Conservation (phyloP, 2,329 filamentous ascomycete genomes). For the Parascedosporium putredinis region DNA sequence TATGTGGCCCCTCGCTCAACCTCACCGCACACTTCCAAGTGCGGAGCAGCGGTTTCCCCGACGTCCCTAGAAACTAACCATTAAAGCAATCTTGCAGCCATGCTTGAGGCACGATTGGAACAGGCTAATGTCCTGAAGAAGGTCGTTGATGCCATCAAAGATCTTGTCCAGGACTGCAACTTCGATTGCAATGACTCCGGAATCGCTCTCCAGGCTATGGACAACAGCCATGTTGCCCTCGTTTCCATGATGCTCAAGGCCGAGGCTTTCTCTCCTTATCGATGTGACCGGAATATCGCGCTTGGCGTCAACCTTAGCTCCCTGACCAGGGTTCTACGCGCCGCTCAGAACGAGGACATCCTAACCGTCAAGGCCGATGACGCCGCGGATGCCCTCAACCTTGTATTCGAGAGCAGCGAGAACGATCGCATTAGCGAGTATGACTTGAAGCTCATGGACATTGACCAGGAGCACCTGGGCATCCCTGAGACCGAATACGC, state of each 20-base stretch:
- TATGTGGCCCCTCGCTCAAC: background rate
- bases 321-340: conserved; percentile 92
- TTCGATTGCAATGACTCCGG: conserved; percentile 99
- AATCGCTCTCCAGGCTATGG: conserved; percentile 97
- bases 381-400: conserved; percentile 86
- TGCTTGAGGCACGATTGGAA: conserved; percentile 97
- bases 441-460: conserved; percentile 99
- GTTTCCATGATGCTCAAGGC: conserved; percentile 98
- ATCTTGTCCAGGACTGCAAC: conserved; percentile 98
- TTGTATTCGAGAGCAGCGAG: conserved; percentile 84
- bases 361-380: conserved; percentile 97
- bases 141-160: conserved; percentile 98
- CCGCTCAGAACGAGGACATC: conserved; percentile 87
- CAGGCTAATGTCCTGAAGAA: conserved; percentile 93
- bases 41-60: too few relatives aligned
- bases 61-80: too few relatives aligned
- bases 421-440: conserved; percentile 95
- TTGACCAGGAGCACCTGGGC: conserved; percentile 97
- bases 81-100: too few relatives aligned
- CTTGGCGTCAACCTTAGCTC: conserved; percentile 95
- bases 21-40: background rate
- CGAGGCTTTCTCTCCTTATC: conserved; percentile 87
- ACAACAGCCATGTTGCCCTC: conserved; percentile 98
- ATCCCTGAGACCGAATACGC: conserved; percentile 99
- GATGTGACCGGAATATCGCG: conserved; percentile 97